Base-by-base conservation (phyloP, 805 yeast species). In the Kazachstania psychrophila region DNA sequence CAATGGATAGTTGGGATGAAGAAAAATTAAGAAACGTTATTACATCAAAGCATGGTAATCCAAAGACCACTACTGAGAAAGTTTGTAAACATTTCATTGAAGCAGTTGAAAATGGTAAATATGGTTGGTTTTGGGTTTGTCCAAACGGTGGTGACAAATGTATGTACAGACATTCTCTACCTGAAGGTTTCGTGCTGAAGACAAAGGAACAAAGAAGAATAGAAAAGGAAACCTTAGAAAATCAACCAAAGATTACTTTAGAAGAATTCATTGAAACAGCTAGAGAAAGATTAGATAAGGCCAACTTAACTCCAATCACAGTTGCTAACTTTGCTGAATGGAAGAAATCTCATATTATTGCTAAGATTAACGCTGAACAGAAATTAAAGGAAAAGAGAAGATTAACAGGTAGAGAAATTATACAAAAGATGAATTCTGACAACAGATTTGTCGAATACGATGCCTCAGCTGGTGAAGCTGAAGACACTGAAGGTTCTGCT, bases 91-190 rank as follows among this genome's bases (percentile, higher is more conserved):
- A 61, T 62, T 94, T 92, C 65, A 84, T 92, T 47, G 95, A 87
- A 42, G 97, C 98, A 0, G 96, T 92, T 40, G 99, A 92, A 58
- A 86, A 87, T 55, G 92, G 89, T 40, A 89, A 89, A 58, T 92
- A 92, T 58, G 98, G 98, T 55, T 92, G 98, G 98, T 88, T 92
- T 64, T 92, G 98, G 98, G 70, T 73, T 15, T 92, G 98, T 68
- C 98, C 98, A 19, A 85, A 85, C 49, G 88, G 89, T 28, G 96
- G 95, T 47, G 76, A 81, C 43, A 80, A 75, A 42, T 92, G 99
- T 74, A 89, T 80, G 68, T 92, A 92, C 67, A 79, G 75, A 62
- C 99, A 92, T 62, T 82, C 96, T 7, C 70, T 92, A 54, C 99
- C 99, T 28, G 88, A 94, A 32, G 99, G 98, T 1, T 94, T 87